phyloP scores from a whole-genome alignment of 2,329 filamentous ascomycete species.

The Diaporthe longicolla region DNA sequence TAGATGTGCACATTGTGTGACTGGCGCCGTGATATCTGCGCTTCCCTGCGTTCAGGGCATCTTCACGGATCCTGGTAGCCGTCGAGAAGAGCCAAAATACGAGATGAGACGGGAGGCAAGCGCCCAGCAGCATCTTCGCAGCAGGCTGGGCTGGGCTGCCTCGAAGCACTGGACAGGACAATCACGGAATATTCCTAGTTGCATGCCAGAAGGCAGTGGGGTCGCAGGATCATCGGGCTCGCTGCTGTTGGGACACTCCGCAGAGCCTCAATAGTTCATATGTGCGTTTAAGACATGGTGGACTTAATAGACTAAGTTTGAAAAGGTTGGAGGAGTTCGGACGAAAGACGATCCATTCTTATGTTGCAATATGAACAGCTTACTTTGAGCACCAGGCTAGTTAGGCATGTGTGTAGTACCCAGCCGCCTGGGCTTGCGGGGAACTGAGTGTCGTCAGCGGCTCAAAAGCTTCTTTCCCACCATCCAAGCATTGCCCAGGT shows the following conservation, averaged over 20 bases:
- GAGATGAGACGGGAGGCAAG: background rate
- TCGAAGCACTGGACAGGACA: background rate
- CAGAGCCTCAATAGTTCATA: conserved; percentile 5
- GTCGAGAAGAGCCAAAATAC: background rate
- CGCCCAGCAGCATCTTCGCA: background rate
- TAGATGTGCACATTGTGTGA: conserved; percentile 2
- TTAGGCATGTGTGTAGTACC: background rate
- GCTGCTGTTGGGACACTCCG: background rate
- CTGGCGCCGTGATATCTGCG: conserved; percentile 14
- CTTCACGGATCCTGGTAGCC: background rate
- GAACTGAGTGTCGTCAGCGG: conserved; percentile 19
- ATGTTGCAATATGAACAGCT: background rate
- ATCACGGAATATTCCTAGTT: background rate
- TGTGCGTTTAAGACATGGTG: background rate
- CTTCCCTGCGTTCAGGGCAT: background rate
- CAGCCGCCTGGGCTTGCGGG: conserved; percentile 8
- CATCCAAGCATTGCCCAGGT: background rate
- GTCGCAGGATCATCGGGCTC: background rate
- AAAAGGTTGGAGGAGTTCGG: background rate
- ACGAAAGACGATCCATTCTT: background rate
- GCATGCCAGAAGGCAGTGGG: background rate
- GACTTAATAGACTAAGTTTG: background rate
- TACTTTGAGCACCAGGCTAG: background rate
- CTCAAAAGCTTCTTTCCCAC: conserved; percentile 32
- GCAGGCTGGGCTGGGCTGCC: background rate